phyloP scores from a whole-genome alignment of 345 rosid species.

The Brassica nigra region DNA sequence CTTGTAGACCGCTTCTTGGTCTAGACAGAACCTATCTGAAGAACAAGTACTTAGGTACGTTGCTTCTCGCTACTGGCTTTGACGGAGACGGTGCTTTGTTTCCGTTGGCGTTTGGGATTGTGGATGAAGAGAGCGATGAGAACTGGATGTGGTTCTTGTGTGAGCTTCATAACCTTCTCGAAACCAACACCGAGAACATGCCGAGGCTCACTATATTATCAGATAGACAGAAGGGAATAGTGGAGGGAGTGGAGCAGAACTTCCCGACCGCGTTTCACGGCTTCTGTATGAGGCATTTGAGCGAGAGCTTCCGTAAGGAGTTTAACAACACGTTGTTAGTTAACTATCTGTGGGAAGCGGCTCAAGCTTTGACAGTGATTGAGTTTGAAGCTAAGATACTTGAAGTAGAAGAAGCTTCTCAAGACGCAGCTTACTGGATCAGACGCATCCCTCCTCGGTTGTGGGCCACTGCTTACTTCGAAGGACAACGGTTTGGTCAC shows the following conservation, averaged over 20 bases:
- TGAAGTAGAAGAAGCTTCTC: conserved; percentile 90
- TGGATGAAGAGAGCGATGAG: conserved; percentile 94
- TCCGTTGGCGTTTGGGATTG: conserved; percentile 93
- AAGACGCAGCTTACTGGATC: conserved; percentile 95
- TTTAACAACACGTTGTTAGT: conserved; percentile 90
- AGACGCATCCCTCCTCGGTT: conserved; percentile 85
- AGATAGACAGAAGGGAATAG: conserved; percentile 83
- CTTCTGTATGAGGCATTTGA: conserved; percentile 92
- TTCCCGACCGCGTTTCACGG: conserved; percentile 98
- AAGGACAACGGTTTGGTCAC: conserved; percentile 91
- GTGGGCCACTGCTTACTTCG: conserved; percentile 97
- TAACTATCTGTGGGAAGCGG: conserved; percentile 93
- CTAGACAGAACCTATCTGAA: conserved; percentile 83
- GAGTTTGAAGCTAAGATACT: conserved; percentile 88
- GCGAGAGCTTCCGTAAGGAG: conserved; percentile 93
- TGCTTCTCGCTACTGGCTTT: conserved; percentile 94
- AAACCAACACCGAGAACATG: conserved; percentile 94
- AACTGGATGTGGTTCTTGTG: conserved; percentile 99
- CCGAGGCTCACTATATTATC: conserved; percentile 94
- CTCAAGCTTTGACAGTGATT: conserved; percentile 83
- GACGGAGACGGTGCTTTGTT: conserved; percentile 95
- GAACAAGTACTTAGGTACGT: conserved; percentile 90
- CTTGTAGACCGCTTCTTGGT: conserved; percentile 93
- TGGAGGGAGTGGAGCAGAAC: conserved; percentile 87
- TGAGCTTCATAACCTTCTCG: conserved; percentile 89